A percentile compares a stretch with the other conserved stretches of the same genome.
These are phyloP conservation scores for Nemania diffusa DNA, from an alignment of 2,329 filamentous ascomycete genomes.

Conservation along the genomic window DNA sequence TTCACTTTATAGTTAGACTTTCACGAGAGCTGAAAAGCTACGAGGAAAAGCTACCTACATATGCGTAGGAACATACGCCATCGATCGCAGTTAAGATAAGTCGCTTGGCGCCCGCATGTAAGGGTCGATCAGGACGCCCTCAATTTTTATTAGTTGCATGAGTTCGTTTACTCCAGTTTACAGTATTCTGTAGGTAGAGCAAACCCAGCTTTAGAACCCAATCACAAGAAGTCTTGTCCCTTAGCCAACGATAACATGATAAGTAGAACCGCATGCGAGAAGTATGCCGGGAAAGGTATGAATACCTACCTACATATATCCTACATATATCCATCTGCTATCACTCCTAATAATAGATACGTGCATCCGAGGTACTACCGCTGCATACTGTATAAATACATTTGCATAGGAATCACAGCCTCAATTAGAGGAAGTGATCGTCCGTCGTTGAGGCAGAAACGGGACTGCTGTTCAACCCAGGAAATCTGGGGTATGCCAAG, in stretches of 20 bases:
- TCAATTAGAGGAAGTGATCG: constrained; percentile 41
- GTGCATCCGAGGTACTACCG: neutral
- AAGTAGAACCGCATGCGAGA: neutral
- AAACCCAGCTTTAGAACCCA: neutral
- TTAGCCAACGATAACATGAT: constrained; percentile 10
- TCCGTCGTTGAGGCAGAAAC: neutral
- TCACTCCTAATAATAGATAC: neutral
- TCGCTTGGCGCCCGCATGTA: neutral
- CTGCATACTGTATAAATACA: constrained; percentile 4
- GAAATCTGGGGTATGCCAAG: constrained; percentile 38
- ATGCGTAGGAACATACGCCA: constrained; percentile 2
- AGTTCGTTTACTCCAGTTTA: constrained; percentile 9
- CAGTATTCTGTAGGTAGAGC: too few relatives aligned
- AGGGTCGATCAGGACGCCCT: constrained; percentile 4
- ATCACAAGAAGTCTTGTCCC: constrained; percentile 3
- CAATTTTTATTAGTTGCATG: neutral
- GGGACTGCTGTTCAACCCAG: constrained; percentile 17
- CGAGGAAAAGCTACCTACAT: too few relatives aligned
- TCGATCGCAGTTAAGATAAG: neutral
- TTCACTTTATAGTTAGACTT: neutral
- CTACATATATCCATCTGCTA: neutral
- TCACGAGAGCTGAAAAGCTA: neutral
- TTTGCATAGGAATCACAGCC: constrained; percentile 27
- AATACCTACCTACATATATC: neutral
- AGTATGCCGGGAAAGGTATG: neutral